A percentile compares a stretch with the other conserved stretches of the same genome.
Evolutionary conservation across 495 filamentous ascomycete genomes (phyloP).

Genomic region (Hyaloscypha bicolor): DNA sequence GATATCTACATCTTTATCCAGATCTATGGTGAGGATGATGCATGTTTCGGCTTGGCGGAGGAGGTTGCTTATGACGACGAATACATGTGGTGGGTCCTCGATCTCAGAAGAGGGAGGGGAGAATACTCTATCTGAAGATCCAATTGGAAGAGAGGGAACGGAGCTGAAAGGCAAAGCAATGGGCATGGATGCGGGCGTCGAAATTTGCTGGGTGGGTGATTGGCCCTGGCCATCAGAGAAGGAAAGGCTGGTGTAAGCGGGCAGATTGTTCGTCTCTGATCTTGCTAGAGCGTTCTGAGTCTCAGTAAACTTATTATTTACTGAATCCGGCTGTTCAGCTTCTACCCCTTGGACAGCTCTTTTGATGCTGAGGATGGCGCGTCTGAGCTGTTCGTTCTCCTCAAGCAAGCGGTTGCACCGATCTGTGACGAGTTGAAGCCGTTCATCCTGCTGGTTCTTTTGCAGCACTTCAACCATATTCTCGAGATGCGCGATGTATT

Average conservation of each 20-base stretch:
- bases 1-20: neutral
- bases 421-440: neutral
- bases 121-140: neutral
- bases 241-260: neutral
- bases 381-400: neutral
- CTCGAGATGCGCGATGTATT: conserved; percentile 1
- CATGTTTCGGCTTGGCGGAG: neutral
- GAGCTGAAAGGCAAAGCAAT: too few species aligned
- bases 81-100: neutral
- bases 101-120: neutral
- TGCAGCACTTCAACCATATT: neutral
- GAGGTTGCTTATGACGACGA: neutral
- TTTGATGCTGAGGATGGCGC: neutral
- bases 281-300: neutral
- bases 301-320: neutral
- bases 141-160: neutral
- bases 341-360: neutral
- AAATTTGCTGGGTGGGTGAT: too few species aligned
- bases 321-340: neutral
- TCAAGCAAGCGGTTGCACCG: neutral
- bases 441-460: neutral
- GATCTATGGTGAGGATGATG: neutral
- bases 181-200: neutral
- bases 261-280: neutral
- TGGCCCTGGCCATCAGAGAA: too few species aligned